Evolutionary conservation across 2,329 filamentous ascomycete genomes (phyloP), one percentile per base, ranked within the genome.

Genomic region (Ophiostoma tasmaniense): DNA sequence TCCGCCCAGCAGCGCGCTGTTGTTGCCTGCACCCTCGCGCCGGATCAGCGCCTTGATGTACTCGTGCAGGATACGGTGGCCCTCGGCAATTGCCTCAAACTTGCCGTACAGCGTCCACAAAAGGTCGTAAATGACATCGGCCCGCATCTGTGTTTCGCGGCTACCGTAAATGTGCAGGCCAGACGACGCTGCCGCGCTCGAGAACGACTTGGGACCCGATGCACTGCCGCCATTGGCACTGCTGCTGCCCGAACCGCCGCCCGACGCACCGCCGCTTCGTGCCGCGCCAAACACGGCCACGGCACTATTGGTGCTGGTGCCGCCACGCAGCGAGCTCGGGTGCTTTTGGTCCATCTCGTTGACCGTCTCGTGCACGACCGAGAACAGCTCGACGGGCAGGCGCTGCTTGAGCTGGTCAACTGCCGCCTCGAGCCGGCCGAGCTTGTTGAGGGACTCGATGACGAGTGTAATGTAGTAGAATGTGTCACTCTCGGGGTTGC

Each of bases 41-140:
- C 89, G 88, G 68, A 94, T 88, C 70, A 99, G 91, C 0, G 91
- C 91, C 72, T 90, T 90, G 75, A 97, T 90, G 64, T 96, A 90
- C 77, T 98, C 95, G 77, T 98, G 93, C 69, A 98, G 88, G 0
- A 97, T 89, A 59, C 96, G 89, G 76, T 99, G 95, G 1, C 93
- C 92, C 80, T 99, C 96, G 4, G 93, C 92, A 73, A 99, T 98
- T 8, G 95, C 92, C 78, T 98, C 95, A 72, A 99, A 98, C 74
- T 97, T 97, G 61, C 93, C 93, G 77, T 96, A 99, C 0, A 99
- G 79, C 0, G 92, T 94, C 87, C 90, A 96, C 2, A 99, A 81
- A 64, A 98, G 85, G 75, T 99, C 95, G 73, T 95, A 91, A 66
- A 99, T 89, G 35, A 97, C 91, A 74, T 92, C 90, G 17, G 90